Evolutionary conservation across 768 basidiomycete species (phyloP).

Genomic region (Podaxis sp.): DNA sequence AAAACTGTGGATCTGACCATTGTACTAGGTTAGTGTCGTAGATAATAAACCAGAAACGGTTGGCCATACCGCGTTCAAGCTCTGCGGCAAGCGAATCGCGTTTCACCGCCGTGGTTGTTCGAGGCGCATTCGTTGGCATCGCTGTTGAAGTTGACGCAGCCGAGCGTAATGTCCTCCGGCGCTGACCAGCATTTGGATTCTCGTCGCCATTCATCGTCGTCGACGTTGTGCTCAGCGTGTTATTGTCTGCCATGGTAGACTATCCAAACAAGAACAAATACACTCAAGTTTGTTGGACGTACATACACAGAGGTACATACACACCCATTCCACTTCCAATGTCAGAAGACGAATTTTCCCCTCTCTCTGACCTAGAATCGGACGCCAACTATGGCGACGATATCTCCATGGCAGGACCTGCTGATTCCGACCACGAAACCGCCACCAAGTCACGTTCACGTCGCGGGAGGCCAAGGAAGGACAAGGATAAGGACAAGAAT

Average conservation of each 20-base stretch:
- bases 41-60: neutral
- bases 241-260: neutral
- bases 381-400: neutral
- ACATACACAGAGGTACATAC: too few relatives aligned
- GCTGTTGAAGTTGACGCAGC: neutral
- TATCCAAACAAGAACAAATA: neutral
- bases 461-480: neutral
- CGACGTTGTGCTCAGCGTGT: too few relatives aligned
- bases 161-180: too few relatives aligned
- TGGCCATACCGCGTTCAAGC: slow-evolving; percentile 51
- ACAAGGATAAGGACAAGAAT: slow-evolving; percentile 20
- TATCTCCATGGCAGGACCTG: neutral
- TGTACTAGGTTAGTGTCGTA: neutral
- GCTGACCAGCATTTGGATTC: neutral
- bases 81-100: slow-evolving; percentile 67
- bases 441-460: neutral
- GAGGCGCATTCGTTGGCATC: neutral
- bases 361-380: neutral
- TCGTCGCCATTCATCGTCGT: neutral
- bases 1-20: slow-evolving; percentile 55
- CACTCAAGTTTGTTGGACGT: too few relatives aligned
- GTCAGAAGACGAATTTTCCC: slow-evolving; percentile 1
- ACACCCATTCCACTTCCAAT: neutral
- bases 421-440: neutral
- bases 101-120: slow-evolving; percentile 35